phyloP scores from a whole-genome alignment of 139 green algal species.

The Chlorella vulgaris region DNA sequence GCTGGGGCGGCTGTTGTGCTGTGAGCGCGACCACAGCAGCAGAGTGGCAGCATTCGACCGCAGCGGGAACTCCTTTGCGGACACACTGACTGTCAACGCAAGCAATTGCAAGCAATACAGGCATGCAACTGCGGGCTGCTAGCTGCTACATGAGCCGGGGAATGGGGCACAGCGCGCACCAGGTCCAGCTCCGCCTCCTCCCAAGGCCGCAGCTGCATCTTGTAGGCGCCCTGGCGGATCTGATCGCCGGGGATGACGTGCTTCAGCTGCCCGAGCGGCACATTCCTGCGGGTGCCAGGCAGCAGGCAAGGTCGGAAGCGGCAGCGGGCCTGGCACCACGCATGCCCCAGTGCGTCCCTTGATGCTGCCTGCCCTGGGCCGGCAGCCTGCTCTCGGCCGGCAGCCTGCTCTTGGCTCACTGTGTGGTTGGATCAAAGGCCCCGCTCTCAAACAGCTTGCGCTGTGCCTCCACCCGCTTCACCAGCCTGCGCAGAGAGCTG shows the following conservation, averaged over 20 bases:
- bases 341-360: background rate
- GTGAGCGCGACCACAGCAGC: too few species aligned
- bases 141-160: too few species aligned
- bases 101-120: too few species aligned
- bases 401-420: background rate
- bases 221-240: conserved; percentile 29
- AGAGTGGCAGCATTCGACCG: too few species aligned
- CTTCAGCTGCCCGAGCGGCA: conserved; percentile 9
- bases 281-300: conserved; percentile 19
- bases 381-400: background rate
- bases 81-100: background rate
- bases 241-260: background rate
- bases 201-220: conserved; percentile 30
- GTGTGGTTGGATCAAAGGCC: background rate
- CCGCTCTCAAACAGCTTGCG: conserved; percentile 26
- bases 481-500: background rate
- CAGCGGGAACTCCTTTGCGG: background rate
- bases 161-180: too few species aligned
- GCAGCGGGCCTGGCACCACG: background rate
- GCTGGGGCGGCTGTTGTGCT: too few species aligned
- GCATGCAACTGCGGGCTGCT: too few species aligned
- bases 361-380: background rate
- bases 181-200: conserved; percentile 41
- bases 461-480: background rate
- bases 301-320: too few species aligned